These are phyloP conservation scores for Penicillium verrucosum DNA, from an alignment of 2,329 filamentous ascomycete species.

Conservation along the genomic window DNA sequence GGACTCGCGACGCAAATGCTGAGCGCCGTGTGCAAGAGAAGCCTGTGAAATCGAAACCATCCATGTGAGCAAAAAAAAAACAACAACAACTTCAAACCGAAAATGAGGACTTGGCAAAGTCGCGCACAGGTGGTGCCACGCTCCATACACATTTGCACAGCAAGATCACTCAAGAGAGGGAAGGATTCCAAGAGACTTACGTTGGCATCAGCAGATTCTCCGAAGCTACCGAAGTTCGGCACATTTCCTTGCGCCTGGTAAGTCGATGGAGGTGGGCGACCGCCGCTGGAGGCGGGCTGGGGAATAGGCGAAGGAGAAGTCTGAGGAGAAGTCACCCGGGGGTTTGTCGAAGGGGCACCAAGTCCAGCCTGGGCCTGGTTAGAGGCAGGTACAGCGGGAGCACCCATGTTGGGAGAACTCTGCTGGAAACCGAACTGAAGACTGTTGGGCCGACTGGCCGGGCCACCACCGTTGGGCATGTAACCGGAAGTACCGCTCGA, in stretches of 20 bases:
- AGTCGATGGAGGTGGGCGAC: constrained; percentile 75
- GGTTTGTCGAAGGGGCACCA: constrained; percentile 56
- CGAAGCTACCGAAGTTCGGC: constrained; percentile 78
- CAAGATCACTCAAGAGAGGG: background rate
- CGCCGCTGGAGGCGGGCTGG: constrained; percentile 78
- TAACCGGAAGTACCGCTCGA: constrained; percentile 74
- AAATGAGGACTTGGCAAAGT: background rate
- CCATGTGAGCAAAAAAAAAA: constrained; percentile 48
- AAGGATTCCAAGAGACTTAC: constrained; percentile 51
- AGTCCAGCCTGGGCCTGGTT: constrained; percentile 42
- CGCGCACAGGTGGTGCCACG: background rate
- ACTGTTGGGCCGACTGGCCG: constrained; percentile 53
- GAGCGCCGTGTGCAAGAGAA: constrained; percentile 59
- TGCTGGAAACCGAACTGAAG: constrained; percentile 81
- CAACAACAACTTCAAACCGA: constrained; percentile 4
- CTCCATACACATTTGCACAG: background rate
- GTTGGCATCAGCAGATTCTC: constrained; percentile 64
- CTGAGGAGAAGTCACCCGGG: constrained; percentile 75
- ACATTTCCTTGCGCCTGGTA: constrained; percentile 68
- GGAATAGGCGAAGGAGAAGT: constrained; percentile 92
- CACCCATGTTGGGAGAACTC: constrained; percentile 58
- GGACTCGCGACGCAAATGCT: constrained; percentile 83
- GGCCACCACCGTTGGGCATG: constrained; percentile 74
- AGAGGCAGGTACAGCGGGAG: constrained; percentile 52
- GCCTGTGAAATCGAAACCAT: constrained; percentile 65